Base-by-base conservation (phyloP, 2,329 filamentous ascomycete genomes). In the Pseudogymnoascus pannorum region DNA sequence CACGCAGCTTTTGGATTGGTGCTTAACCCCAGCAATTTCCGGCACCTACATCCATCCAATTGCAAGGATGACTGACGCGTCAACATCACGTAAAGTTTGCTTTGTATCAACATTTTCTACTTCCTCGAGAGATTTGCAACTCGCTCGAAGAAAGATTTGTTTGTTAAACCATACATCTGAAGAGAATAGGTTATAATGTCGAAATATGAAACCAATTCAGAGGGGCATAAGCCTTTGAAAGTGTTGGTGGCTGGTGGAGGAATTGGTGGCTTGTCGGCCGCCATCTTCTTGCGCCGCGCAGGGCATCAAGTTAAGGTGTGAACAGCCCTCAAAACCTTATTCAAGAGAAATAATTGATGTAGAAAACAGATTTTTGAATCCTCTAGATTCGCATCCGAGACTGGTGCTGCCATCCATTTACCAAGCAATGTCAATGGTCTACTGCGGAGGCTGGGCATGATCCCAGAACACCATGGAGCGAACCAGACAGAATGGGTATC, bases 361-460 rank as follows among this genome's bases (percentile, higher is more conserved):
- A 24, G 2, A 24, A n/a, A n/a, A 24, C 60, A 82, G 78, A 64
- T 85, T 0, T 81, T 77, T 58, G 83, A 87, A 65, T 78, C 83
- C 67, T 85, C 82, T 0, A 73, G 74, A 1, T 79, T 86, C 33
- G 78, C 79, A 16, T 79, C 75, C 58, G 84, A 87, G 69, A 72
- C 77, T 1, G 85, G 84, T 0, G 84, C 85, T 2, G 84, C 84
- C 0, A 78, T 87, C n/a, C 83, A 87, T 66, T 68, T 87, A 3
- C 79, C 81, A 0, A 83, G 85, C 0, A 88, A 88, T 66, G 74
- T 78, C 2, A 85, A 86, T 69, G 81, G 82, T 0, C 71, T 87
- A 2, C 72, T 88, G 3, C 70, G 72, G 9, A 71, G 76, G 35
- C 69, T 80, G 58, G 78, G 78, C 0, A 65, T 81, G 1, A 69